Conservation (phyloP, 306 rosid genomes). For the Dryas drummondii region DNA sequence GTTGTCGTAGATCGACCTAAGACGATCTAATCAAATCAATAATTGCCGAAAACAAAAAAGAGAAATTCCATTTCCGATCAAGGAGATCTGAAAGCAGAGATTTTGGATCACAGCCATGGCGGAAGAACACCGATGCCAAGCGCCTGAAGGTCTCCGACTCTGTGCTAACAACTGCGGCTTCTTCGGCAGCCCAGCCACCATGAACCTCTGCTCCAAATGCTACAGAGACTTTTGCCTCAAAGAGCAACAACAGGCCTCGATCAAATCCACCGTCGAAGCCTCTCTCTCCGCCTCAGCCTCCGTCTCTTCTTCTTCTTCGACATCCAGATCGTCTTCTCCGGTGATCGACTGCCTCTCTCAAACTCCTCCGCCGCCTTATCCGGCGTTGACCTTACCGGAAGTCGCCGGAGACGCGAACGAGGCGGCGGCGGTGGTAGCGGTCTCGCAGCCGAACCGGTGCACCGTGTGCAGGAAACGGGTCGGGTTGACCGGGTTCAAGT, state of each 20-base stretch:
- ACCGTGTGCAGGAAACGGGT: constrained; percentile 68
- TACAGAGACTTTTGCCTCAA: constrained; percentile 57
- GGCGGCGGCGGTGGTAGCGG: not conserved
- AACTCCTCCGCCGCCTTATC: constrained; percentile 35
- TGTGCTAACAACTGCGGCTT: constrained; percentile 94
- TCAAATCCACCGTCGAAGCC: constrained; percentile 73
- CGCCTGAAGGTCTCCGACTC: constrained; percentile 80
- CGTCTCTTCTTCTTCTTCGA: constrained; percentile 3
- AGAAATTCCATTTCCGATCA: not conserved
- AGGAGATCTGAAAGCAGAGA: constrained; percentile 8
- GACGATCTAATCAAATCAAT: not conserved
- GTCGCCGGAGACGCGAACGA: constrained; percentile 20
- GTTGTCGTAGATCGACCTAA: not conserved
- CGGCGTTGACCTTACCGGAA: constrained; percentile 25
- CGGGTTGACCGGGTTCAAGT: constrained; percentile 79
- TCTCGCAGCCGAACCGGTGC: constrained; percentile 57
- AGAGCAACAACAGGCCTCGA: constrained; percentile 69
- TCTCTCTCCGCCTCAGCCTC: constrained; percentile 43
- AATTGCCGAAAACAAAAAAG: not conserved
- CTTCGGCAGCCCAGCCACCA: constrained; percentile 85
- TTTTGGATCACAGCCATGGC: constrained; percentile 49
- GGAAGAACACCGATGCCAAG: constrained; percentile 87
- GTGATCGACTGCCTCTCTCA: constrained; percentile 20
- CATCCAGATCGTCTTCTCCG: not conserved
- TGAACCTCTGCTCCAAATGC: constrained; percentile 93